Evolutionary conservation across 306 rosid species (phyloP).

Genomic region (Sechiopsis laciniata): DNA sequence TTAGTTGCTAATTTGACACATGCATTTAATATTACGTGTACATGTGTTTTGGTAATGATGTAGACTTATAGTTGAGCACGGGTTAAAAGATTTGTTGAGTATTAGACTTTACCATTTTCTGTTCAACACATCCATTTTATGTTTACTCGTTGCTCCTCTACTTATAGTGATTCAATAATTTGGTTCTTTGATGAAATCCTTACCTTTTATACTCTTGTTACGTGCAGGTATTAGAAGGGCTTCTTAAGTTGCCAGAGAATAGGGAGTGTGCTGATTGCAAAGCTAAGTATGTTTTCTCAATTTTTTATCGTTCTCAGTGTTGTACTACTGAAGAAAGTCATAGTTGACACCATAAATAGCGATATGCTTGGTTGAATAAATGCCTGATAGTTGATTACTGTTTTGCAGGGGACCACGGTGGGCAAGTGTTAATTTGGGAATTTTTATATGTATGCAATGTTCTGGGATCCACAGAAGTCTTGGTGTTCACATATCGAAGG

Average conservation of each 20-base stretch:
- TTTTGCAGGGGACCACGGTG: constrained; percentile 94
- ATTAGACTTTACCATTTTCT: neutral
- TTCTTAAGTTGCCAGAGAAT: constrained; percentile 89
- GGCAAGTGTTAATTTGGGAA: constrained; percentile 99
- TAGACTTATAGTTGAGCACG: neutral
- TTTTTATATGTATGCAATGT: constrained; percentile 98
- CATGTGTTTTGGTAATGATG: neutral
- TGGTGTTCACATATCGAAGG: constrained; percentile 99
- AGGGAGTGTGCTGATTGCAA: constrained; percentile 99
- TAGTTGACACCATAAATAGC: neutral
- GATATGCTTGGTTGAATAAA: neutral
- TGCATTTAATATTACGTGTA: neutral
- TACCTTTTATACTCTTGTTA: constrained; percentile 21
- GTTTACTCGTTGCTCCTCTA: neutral
- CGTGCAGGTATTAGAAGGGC: constrained; percentile 91
- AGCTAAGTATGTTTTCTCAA: constrained; percentile 66
- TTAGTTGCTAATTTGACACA: neutral
- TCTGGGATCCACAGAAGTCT: constrained; percentile 98
- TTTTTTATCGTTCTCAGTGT: constrained; percentile 8
- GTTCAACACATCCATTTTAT: neutral
- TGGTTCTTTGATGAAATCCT: constrained; percentile 22
- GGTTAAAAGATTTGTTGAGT: neutral
- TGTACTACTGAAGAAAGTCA: neutral
- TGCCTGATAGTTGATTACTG: constrained; percentile 19
- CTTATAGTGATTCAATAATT: neutral